Evolutionary conservation across 2,329 filamentous ascomycete species (phyloP), one percentile per base, ranked within the genome.

Genomic region (Hypoxylon sp.): DNA sequence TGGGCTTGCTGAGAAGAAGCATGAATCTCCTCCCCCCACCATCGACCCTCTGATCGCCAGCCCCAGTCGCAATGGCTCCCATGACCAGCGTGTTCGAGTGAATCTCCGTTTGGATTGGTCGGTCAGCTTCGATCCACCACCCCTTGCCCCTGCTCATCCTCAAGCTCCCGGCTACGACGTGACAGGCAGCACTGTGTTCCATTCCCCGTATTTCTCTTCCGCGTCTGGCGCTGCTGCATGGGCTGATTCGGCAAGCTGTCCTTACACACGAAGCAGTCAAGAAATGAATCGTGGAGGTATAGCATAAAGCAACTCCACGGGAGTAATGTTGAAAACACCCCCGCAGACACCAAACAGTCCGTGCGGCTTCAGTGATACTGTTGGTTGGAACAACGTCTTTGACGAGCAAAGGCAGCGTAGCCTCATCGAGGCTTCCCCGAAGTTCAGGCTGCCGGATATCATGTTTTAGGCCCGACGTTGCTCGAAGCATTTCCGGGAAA

Each of bases 131-230:
- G 38, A 43, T 43, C 38, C 38, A 43, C n/a, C n/a, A n/a, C 38
- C 17, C n/a, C 5, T 21, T 1, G 5, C 17, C 38, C 38, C 38
- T 43, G 38, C 17, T 10, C 17, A 9, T 19, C 14, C 7, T 10
- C 17, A 11, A 21, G 38, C 17, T 11, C 17, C 1, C 38, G 5
- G 2, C 38, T 19, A 7, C 38, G 9, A 9, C 5, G 2, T n/a
- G 38, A n/a, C n/a, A n/a, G n/a, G 38, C 7, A 43, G 9, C 38
- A 43, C 38, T 11, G 38, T 43, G 38, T 43, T 43, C 17, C 38
- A 43, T 43, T 43, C 38, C 7, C 38, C 38, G 38, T 43, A 43
- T 43, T 43, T 43, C 38, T 21, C 38, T 10, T 21, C 38, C 21
- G 17, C 9, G 17, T 21, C 17, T 43, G 38, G 14, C 7, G 38